phyloP scores from a whole-genome alignment of 2,329 filamentous ascomycete genomes.

The Fusarium sp. region DNA sequence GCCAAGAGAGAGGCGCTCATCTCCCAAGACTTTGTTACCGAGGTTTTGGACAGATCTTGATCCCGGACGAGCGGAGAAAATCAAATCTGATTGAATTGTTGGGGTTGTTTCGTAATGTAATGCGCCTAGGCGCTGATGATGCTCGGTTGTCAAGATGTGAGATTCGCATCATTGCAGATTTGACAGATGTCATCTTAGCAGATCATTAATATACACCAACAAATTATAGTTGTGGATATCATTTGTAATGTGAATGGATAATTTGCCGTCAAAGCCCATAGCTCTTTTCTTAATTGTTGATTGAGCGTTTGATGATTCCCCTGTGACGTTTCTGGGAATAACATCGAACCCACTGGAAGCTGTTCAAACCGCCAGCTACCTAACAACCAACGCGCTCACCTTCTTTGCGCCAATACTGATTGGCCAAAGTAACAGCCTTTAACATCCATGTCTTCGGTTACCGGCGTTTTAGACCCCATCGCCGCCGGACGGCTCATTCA shows the following conservation, averaged over 20 bases:
- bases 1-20: neutral
- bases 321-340: neutral
- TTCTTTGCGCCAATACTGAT: accelerated
- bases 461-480: neutral
- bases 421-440: neutral
- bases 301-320: neutral
- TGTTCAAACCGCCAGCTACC: neutral
- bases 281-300: accelerated
- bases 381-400: neutral
- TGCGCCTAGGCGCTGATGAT: neutral
- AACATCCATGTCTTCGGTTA: neutral
- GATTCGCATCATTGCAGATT: neutral
- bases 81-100: neutral
- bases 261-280: neutral
- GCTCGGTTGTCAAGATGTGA: neutral
- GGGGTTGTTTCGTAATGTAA: neutral
- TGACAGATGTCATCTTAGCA: neutral
- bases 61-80: neutral
- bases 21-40: neutral
- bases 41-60: slow-evolving; percentile 3
- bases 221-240: neutral
- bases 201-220: neutral
- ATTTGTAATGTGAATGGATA: neutral
- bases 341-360: neutral
- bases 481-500: neutral